Evolutionary conservation across 805 yeast species (phyloP).

Genomic region (Ogataea allantospora): DNA sequence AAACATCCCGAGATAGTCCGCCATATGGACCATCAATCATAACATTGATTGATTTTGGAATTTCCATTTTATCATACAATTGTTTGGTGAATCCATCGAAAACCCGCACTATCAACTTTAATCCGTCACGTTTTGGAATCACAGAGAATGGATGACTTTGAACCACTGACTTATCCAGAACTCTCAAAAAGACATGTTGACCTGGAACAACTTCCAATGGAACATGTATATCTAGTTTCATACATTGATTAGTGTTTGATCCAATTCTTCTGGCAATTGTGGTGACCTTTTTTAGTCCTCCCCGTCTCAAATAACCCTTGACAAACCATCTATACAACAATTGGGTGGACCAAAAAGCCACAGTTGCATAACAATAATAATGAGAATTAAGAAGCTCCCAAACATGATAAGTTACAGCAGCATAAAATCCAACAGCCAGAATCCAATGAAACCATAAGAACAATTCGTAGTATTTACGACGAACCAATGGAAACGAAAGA

Average conservation of each 20-base stretch:
- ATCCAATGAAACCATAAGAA: conserved; percentile 56
- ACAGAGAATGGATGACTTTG: conserved; percentile 61
- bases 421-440: conserved; percentile 47
- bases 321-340: conserved; percentile 44
- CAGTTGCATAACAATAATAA: conserved; percentile 47
- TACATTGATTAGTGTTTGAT: conserved; percentile 30
- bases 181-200: conserved; percentile 52
- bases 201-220: conserved; percentile 51
- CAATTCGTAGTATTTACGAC: conserved; percentile 44
- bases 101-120: conserved; percentile 46
- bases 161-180: conserved; percentile 41
- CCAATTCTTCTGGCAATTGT: conserved; percentile 32
- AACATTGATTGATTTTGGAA: conserved; percentile 31
- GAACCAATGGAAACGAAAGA: conserved; percentile 39
- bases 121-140: conserved; percentile 32
- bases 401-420: conserved; percentile 46
- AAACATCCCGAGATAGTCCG: conserved; percentile 45
- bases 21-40: conserved; percentile 59
- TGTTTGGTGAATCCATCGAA: conserved; percentile 45
- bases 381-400: conserved; percentile 35
- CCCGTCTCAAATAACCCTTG: conserved; percentile 47
- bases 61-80: conserved; percentile 31
- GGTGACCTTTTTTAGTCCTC: conserved; percentile 31
- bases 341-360: conserved; percentile 52
- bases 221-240: conserved; percentile 36